Evolutionary conservation across 345 rosid species (phyloP).

Genomic region (Limnanthes douglasii): DNA sequence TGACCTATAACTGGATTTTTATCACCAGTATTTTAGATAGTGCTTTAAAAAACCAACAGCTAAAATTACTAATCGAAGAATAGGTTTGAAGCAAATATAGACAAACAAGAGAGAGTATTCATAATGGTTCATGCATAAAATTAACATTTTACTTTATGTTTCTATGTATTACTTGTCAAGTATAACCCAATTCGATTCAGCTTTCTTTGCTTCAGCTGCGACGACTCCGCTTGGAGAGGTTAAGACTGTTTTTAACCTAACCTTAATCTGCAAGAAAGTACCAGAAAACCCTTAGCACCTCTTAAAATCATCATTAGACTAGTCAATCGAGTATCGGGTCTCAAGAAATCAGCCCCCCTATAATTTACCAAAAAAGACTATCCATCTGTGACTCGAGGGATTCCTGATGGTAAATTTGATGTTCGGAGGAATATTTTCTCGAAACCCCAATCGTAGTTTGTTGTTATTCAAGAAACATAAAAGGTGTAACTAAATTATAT

Average conservation of each 20-base stretch:
- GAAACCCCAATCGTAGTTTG: conserved; percentile 2
- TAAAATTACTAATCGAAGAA: too few species aligned
- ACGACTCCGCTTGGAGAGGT: conserved; percentile 63
- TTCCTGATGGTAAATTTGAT: too few species aligned
- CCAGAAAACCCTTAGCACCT: conserved; percentile 1
- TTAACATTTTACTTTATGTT: conserved; percentile 6
- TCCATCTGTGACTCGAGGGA: too few species aligned
- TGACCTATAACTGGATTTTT: too few species aligned
- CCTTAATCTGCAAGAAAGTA: conserved; percentile 46
- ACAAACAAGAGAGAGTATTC: conserved; percentile 1
- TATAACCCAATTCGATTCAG: conserved; percentile 82
- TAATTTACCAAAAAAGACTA: too few species aligned
- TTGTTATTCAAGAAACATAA: neutral
- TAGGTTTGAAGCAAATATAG: too few species aligned
- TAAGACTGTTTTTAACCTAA: conserved; percentile 69
- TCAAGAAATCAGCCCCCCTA: too few species aligned
- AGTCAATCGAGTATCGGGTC: too few species aligned
- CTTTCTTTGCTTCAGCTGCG: conserved; percentile 70
- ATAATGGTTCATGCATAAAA: conserved; percentile 8
- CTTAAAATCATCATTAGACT: too few species aligned
- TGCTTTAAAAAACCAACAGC: too few species aligned
- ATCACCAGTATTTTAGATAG: too few species aligned
- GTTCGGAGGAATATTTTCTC: neutral
- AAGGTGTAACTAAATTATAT: neutral
- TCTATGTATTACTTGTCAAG: conserved; percentile 57